These are phyloP conservation scores for Yueomyces sinensis DNA, from an alignment of 805 yeast species.

Conservation along the genomic window DNA sequence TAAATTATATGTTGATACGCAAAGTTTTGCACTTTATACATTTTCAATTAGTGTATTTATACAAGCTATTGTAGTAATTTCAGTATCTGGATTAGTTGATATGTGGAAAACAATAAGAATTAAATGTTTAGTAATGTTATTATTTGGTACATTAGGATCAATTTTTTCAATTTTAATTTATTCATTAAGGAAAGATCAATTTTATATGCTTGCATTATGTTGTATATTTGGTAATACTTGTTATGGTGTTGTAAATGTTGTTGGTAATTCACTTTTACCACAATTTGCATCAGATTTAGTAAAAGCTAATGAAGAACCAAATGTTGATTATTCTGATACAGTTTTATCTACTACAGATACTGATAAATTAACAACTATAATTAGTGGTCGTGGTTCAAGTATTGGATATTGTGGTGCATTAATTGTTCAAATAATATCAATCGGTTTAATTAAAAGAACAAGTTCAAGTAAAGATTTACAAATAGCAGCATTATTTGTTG, in stretches of 20 bases:
- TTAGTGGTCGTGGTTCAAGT: slow-evolving; percentile 62
- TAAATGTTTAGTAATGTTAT: slow-evolving; percentile 40
- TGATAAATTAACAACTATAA: slow-evolving; percentile 33
- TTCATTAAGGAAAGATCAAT: slow-evolving; percentile 16
- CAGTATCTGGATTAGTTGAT: slow-evolving; percentile 67
- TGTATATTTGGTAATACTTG: slow-evolving; percentile 55
- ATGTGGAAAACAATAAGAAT: slow-evolving; percentile 30
- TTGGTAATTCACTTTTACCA: slow-evolving; percentile 66
- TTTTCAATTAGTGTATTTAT: slow-evolving; percentile 57
- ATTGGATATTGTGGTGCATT: slow-evolving; percentile 59
- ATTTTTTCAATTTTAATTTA: slow-evolving; percentile 37
- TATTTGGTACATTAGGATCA: slow-evolving; percentile 49
- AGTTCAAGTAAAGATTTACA: slow-evolving; percentile 27
- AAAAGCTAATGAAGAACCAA: slow-evolving; percentile 3
- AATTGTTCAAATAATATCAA: slow-evolving; percentile 48
- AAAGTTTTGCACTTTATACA: slow-evolving; percentile 62
- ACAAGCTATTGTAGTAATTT: slow-evolving; percentile 58
- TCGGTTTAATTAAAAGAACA: slow-evolving; percentile 30
- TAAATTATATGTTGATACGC: slow-evolving; percentile 48
- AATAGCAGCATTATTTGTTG: slow-evolving; percentile 48
- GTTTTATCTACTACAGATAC: not conserved
- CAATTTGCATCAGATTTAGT: slow-evolving; percentile 36
- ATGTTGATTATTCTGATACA: slow-evolving; percentile 1
- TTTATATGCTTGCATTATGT: slow-evolving; percentile 28
- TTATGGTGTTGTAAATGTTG: slow-evolving; percentile 68